A percentile compares a stretch with the other conserved stretches of the same genome.
phyloP scores from a whole-genome alignment of 768 basidiomycete genomes.

The Collybia nuda region DNA sequence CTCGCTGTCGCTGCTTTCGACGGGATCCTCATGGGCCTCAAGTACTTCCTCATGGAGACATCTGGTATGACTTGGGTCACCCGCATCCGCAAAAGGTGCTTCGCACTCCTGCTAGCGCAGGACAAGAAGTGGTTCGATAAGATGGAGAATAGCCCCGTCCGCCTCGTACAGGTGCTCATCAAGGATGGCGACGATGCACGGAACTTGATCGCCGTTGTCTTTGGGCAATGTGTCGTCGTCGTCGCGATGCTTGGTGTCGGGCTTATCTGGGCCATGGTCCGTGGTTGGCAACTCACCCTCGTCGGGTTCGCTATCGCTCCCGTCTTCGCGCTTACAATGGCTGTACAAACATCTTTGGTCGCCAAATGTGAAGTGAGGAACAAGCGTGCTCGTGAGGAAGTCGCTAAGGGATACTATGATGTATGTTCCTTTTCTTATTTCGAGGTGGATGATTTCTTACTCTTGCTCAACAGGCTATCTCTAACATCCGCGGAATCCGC shows the following conservation, averaged over 20 bases:
- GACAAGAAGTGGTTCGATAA: constrained; percentile 89
- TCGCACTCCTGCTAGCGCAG: constrained; percentile 64
- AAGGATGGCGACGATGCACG: constrained; percentile 92
- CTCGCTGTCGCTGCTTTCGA: constrained; percentile 76
- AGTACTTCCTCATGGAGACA: constrained; percentile 81
- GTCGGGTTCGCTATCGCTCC: constrained; percentile 88
- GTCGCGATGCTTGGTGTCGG: constrained; percentile 80
- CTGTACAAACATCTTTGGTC: constrained; percentile 70
- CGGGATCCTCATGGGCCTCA: constrained; percentile 70
- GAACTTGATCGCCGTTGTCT: constrained; percentile 68
- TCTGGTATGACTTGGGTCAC: constrained; percentile 76
- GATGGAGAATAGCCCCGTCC: constrained; percentile 53
- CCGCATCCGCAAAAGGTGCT: constrained; percentile 54
- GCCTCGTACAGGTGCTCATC: constrained; percentile 72
- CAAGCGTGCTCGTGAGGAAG: constrained; percentile 83
- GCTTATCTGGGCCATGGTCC: constrained; percentile 83
- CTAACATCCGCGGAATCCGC: constrained; percentile 84
- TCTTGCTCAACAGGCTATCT: constrained; percentile 50
- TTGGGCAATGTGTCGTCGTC: constrained; percentile 74
- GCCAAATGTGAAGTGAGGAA: constrained; percentile 74
- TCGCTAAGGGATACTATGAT: constrained; percentile 85
- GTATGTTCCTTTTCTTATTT: constrained; percentile 37
- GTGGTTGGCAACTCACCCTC: constrained; percentile 92
- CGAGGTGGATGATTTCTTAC: constrained; percentile 5
- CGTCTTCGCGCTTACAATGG: constrained; percentile 75